Evolutionary conservation across 768 basidiomycete genomes (phyloP).

Genomic region (Pulveroboletus sp.): DNA sequence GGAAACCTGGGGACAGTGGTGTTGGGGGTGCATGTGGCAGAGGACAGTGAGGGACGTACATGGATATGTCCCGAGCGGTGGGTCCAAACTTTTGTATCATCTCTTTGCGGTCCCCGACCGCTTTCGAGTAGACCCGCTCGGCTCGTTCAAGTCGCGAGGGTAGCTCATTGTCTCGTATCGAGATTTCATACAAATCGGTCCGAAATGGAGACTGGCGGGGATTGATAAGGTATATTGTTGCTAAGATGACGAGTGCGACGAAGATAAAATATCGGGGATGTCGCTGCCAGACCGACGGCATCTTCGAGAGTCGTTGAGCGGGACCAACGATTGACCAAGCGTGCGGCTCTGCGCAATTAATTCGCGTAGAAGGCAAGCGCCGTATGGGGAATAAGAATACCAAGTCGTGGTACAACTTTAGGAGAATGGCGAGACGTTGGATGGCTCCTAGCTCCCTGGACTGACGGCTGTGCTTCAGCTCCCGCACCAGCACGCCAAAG

Average conservation of each 20-base stretch:
- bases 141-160: slow-evolving; percentile 38
- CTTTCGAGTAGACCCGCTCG: slow-evolving; percentile 43
- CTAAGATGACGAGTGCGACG: slow-evolving; percentile 37
- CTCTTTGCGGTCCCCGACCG: slow-evolving; percentile 37
- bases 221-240: slow-evolving; percentile 46
- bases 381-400: slow-evolving; percentile 13
- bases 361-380: slow-evolving; percentile 3
- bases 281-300: slow-evolving; percentile 35
- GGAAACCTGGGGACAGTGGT: slow-evolving; percentile 41
- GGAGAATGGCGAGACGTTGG: neutral
- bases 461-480: neutral
- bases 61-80: slow-evolving; percentile 39
- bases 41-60: slow-evolving; percentile 25
- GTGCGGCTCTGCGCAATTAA: slow-evolving; percentile 4
- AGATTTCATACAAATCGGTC: slow-evolving; percentile 19
- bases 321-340: slow-evolving; percentile 5
- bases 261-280: slow-evolving; percentile 52
- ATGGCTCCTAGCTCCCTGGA: slow-evolving; percentile 1
- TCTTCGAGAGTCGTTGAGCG: slow-evolving; percentile 10
- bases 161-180: slow-evolving; percentile 33
- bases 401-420: slow-evolving; percentile 10
- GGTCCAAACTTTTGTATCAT: slow-evolving; percentile 56
- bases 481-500: neutral
- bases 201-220: slow-evolving; percentile 30
- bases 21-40: slow-evolving; percentile 1